These are phyloP conservation scores for Sporothrix phasma DNA, from an alignment of 2,329 filamentous ascomycete genomes.

Conservation along the genomic window DNA sequence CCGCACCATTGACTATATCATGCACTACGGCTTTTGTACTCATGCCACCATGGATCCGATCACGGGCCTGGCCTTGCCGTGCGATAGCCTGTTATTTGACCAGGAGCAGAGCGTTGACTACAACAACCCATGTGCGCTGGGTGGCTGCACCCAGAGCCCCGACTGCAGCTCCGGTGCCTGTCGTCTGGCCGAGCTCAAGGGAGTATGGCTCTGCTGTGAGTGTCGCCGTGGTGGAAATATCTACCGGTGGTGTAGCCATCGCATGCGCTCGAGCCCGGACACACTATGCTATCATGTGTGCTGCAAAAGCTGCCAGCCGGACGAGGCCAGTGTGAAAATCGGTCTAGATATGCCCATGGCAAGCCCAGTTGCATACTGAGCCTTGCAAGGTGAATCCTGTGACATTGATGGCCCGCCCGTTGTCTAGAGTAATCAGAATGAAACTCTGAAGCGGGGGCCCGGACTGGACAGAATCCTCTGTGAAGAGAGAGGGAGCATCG, in stretches of 20 bases:
- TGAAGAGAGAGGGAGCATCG: no score
- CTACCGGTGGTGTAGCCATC: conserved; percentile 36
- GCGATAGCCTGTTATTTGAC: conserved; percentile 26
- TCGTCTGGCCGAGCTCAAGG: conserved; percentile 38
- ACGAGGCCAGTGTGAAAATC: conserved; percentile 18
- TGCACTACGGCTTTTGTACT: conserved; percentile 19
- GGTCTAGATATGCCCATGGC: background rate
- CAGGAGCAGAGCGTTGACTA: conserved; percentile 27
- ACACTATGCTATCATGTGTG: conserved; percentile 44
- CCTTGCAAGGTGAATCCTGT: background rate
- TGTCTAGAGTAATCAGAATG: no score
- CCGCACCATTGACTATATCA: conserved; percentile 15
- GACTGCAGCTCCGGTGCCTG: conserved; percentile 40
- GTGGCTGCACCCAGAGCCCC: conserved; percentile 36
- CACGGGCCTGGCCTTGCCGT: conserved; percentile 21
- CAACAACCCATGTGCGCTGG: conserved; percentile 35
- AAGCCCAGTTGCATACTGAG: background rate
- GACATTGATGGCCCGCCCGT: no score
- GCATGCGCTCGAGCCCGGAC: conserved; percentile 36
- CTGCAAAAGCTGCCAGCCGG: conserved; percentile 34
- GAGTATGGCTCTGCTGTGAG: conserved; percentile 41
- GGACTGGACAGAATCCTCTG: no score
- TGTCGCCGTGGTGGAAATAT: conserved; percentile 38
- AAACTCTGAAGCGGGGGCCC: no score
- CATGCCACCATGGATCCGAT: conserved; percentile 12